These are phyloP conservation scores for Neocatenulostroma microsporum DNA, from an alignment of 2,329 filamentous ascomycete genomes.

Conservation along the genomic window DNA sequence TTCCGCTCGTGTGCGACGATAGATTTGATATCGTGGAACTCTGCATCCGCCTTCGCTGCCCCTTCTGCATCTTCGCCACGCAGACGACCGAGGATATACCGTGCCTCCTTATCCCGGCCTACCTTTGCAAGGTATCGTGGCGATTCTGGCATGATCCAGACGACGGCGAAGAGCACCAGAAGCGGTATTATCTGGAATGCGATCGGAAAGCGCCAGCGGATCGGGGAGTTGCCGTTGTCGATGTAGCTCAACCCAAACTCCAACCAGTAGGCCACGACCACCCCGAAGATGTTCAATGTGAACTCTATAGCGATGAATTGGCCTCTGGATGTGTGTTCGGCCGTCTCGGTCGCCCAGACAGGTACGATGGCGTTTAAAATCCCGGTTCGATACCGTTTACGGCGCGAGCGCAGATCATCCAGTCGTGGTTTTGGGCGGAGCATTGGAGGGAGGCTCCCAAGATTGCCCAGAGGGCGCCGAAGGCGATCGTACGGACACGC, in stretches of 20 bases:
- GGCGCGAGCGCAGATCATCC: constrained; percentile 46
- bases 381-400: constrained; percentile 50
- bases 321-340: constrained; percentile 59
- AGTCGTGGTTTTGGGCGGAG: constrained; percentile 56
- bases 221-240: background rate
- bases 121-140: constrained; percentile 57
- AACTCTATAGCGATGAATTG: constrained; percentile 58
- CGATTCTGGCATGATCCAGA: constrained; percentile 60
- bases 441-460: constrained; percentile 56
- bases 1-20: constrained; percentile 52
- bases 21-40: constrained; percentile 61
- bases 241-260: constrained; percentile 20
- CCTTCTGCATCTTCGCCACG: constrained; percentile 45
- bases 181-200: constrained; percentile 63
- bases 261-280: constrained; percentile 39
- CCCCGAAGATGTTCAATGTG: constrained; percentile 64
- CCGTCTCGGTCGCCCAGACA: constrained; percentile 64
- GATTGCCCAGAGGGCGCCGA: constrained; percentile 42
- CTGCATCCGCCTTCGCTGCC: constrained; percentile 45
- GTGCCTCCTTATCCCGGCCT: constrained; percentile 58
- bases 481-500: constrained; percentile 55
- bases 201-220: constrained; percentile 51
- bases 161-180: constrained; percentile 33
- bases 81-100: constrained; percentile 55
- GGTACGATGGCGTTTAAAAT: constrained; percentile 63